Evolutionary conservation across 805 yeast species (phyloP).

Genomic region (Candida khao-thaluensis): DNA sequence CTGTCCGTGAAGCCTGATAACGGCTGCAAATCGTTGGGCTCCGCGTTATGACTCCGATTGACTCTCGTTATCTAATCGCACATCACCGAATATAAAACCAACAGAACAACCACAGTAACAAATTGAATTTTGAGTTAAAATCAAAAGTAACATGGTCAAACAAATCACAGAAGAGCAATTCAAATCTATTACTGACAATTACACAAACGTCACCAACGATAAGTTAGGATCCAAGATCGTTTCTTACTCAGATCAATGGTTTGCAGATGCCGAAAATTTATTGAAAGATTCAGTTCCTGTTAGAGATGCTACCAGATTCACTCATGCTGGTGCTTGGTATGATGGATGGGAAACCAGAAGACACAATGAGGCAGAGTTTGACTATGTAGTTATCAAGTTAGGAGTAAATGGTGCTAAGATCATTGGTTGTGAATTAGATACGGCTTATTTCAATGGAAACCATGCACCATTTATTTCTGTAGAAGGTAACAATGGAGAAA

Average conservation of each 20-base stretch:
- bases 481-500: conserved; percentile 56
- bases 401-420: conserved; percentile 82
- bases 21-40: not conserved
- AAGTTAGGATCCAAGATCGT: conserved; percentile 78
- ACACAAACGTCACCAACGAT: conserved; percentile 79
- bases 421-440: conserved; percentile 85
- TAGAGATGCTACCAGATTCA: conserved; percentile 76
- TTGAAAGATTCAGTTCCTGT: conserved; percentile 79
- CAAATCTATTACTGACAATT: conserved; percentile 49
- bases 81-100: not conserved
- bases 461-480: conserved; percentile 90
- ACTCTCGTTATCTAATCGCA: conserved; percentile 7
- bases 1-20: no score
- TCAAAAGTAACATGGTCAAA: conserved; percentile 6
- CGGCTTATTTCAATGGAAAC: conserved; percentile 92
- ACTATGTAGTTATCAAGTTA: conserved; percentile 79
- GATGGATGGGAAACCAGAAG: conserved; percentile 99
- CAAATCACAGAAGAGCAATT: conserved; percentile 35
- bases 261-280: conserved; percentile 87
- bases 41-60: conserved; percentile 6
- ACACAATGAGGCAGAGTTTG: conserved; percentile 81
- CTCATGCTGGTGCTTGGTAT: conserved; percentile 92
- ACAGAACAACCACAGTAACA: no score
- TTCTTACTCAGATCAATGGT: conserved; percentile 84
- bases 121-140: no score